Evolutionary conservation across 169 alveolate species (phyloP).

Genomic region (Eimeria acervulina): DNA sequence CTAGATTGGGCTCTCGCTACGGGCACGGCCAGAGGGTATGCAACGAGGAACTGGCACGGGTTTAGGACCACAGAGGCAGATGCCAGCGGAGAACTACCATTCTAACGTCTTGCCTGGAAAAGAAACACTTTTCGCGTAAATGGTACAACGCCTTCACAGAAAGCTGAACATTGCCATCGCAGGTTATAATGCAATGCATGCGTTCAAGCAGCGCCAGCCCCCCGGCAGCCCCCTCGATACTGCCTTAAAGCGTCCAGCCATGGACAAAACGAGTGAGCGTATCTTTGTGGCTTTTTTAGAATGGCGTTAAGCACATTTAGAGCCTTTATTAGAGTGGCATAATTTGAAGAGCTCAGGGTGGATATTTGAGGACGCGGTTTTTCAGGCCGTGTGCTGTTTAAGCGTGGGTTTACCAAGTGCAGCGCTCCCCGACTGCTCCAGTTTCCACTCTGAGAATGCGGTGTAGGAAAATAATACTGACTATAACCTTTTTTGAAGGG

Average conservation of each 20-base stretch:
- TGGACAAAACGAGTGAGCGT: background rate
- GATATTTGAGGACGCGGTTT: background rate
- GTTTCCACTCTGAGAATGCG: background rate
- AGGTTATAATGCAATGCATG: conserved; percentile 18
- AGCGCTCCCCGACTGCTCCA: background rate
- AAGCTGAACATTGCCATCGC: background rate
- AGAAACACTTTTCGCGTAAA: background rate
- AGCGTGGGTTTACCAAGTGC: background rate
- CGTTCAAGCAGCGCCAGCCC: conserved; percentile 61
- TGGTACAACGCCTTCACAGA: background rate
- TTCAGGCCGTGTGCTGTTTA: background rate
- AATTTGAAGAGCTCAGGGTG: background rate
- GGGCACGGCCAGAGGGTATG: background rate
- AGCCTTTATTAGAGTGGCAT: background rate
- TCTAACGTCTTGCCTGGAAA: background rate
- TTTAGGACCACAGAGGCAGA: background rate
- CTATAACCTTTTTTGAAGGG: background rate
- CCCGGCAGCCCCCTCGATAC: conserved; percentile 33
- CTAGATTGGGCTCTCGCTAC: background rate
- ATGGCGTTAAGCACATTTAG: background rate
- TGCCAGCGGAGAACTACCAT: background rate
- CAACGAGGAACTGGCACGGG: background rate
- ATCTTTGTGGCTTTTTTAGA: background rate
- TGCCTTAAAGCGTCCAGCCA: background rate
- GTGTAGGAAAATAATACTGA: background rate